Conservation (phyloP, 345 rosid species). For the Psidium guajava region DNA sequence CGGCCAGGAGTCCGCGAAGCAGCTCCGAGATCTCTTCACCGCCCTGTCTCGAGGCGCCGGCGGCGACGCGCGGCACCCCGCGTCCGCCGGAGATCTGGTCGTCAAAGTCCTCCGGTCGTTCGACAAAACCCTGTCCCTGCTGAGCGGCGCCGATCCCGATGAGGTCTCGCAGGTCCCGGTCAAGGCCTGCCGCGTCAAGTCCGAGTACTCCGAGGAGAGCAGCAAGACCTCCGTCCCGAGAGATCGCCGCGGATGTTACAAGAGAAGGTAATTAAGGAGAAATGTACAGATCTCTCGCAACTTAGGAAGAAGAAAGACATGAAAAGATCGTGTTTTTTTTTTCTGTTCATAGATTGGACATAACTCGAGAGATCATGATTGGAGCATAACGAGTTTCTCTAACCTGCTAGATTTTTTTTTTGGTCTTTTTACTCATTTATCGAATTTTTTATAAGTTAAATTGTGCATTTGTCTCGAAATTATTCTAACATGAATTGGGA, state of each 20-base stretch:
- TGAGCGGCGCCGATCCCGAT: not conserved
- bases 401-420: not conserved
- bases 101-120: slow-evolving; percentile 9
- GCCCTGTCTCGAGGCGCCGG: not conserved
- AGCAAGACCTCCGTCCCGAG: not conserved
- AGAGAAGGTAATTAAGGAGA: slow-evolving; percentile 9
- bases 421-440: not conserved
- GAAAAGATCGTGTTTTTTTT: not conserved
- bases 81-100: slow-evolving; percentile 3
- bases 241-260: slow-evolving; percentile 17
- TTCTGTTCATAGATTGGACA: not conserved
- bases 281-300: not conserved
- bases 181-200: not conserved
- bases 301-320: not conserved
- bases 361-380: not conserved
- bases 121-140: slow-evolving; percentile 7
- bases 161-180: slow-evolving; percentile 4
- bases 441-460: not conserved
- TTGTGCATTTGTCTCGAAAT: not conserved
- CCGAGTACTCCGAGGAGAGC: slow-evolving; percentile 19
- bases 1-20: slow-evolving; percentile 14
- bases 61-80: not conserved
- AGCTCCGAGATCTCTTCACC: not conserved
- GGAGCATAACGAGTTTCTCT: not conserved
- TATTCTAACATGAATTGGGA: not conserved